A percentile compares a stretch with the other conserved stretches of the same genome.
These are phyloP conservation scores for Talaromyces sp. DNA, from an alignment of 2,329 filamentous ascomycete species.

Conservation along the genomic window DNA sequence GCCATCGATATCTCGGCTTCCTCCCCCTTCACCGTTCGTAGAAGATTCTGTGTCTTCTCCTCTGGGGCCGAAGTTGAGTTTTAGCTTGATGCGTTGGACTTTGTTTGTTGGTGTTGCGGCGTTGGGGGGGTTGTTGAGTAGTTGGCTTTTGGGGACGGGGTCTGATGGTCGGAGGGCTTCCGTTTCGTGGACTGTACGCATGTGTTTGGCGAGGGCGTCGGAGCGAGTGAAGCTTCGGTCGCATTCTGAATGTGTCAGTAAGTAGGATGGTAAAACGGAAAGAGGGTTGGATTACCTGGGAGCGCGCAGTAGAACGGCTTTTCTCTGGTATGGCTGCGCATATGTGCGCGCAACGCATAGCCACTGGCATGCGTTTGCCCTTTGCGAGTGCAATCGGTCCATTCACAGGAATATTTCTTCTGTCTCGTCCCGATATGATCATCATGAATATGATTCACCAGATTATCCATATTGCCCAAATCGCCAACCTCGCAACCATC, in stretches of 20 bases:
- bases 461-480: constrained; percentile 73
- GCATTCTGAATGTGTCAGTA: constrained; percentile 64
- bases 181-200: constrained; percentile 97
- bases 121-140: constrained; percentile 33
- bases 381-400: constrained; percentile 85
- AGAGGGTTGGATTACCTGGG: constrained; percentile 62
- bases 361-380: constrained; percentile 90
- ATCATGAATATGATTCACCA: constrained; percentile 83
- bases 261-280: background rate
- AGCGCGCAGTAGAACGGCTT: constrained; percentile 97
- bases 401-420: constrained; percentile 98
- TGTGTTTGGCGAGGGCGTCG: constrained; percentile 94
- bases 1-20: constrained; percentile 30
- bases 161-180: constrained; percentile 77
- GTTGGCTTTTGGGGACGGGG: constrained; percentile 37
- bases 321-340: constrained; percentile 96
- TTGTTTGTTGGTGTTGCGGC: constrained; percentile 37
- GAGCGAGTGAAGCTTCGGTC: constrained; percentile 95
- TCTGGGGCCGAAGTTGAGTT: constrained; percentile 39
- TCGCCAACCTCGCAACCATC: constrained; percentile 71
- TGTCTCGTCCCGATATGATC: constrained; percentile 90
- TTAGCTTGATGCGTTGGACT: constrained; percentile 43
- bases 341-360: constrained; percentile 93
- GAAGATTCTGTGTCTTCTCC: constrained; percentile 28
- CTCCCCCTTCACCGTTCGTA: constrained; percentile 29